phyloP scores from a whole-genome alignment of 2,329 filamentous ascomycete species.

The Pseudogymnoascus pannorum region DNA sequence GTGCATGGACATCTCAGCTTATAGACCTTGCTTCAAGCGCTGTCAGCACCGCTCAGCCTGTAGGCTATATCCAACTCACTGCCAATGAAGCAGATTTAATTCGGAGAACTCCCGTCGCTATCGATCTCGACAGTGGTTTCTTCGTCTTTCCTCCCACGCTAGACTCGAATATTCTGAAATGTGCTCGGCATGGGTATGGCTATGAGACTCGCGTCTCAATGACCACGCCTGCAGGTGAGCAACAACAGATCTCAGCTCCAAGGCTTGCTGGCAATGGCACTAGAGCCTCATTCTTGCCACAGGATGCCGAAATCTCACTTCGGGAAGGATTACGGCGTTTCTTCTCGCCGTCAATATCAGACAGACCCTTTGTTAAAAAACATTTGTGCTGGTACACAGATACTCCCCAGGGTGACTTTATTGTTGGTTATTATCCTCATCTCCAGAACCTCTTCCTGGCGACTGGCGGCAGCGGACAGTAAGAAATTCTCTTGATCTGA shows the following conservation, averaged over 20 bases:
- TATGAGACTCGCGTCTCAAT: constrained; percentile 39
- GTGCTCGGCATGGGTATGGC: constrained; percentile 54
- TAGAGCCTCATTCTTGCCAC: constrained; percentile 27
- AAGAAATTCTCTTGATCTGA: not conserved
- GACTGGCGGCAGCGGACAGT: constrained; percentile 40
- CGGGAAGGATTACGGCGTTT: constrained; percentile 38
- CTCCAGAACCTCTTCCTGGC: constrained; percentile 41
- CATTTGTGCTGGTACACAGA: constrained; percentile 60
- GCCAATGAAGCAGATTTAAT: constrained; percentile 57
- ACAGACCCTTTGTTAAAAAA: constrained; percentile 43
- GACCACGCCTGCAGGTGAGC: constrained; percentile 14
- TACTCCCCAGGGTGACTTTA: constrained; percentile 56
- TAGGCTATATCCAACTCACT: constrained; percentile 58
- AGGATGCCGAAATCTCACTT: constrained; percentile 46
- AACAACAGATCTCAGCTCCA: not conserved
- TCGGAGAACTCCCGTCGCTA: constrained; percentile 56
- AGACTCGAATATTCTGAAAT: constrained; percentile 45
- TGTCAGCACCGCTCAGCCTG: constrained; percentile 54
- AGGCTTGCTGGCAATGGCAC: not conserved
- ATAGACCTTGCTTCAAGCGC: constrained; percentile 44
- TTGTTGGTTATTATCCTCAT: constrained; percentile 48
- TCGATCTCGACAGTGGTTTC: constrained; percentile 61
- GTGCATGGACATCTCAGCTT: not conserved
- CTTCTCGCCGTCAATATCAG: constrained; percentile 29
- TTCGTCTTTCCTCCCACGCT: constrained; percentile 62